phyloP scores from a whole-genome alignment of 2,329 filamentous ascomycete genomes.

The Cladosporium oxysporum region DNA sequence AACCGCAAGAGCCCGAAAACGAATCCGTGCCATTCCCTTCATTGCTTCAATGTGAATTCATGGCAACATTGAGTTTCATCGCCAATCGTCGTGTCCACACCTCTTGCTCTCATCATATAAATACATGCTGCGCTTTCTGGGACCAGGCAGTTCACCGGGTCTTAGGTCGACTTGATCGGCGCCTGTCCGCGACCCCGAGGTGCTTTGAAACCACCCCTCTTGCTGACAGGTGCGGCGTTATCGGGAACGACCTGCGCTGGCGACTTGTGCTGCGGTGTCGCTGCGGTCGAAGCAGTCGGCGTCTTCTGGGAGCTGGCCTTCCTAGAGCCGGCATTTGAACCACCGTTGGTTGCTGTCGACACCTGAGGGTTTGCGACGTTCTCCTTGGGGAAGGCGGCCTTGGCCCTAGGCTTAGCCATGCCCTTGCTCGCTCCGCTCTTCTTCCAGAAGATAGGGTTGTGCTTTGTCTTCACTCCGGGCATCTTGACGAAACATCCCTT shows the following conservation, averaged over 20 bases:
- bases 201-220: constrained; percentile 16
- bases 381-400: constrained; percentile 9
- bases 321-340: constrained; percentile 18
- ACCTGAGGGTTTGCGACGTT: constrained; percentile 9
- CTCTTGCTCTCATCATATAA: constrained; percentile 2
- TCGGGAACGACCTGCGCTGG: constrained; percentile 6
- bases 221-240: constrained; percentile 6
- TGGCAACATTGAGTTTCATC: neutral
- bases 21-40: neutral
- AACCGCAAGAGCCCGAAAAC: neutral
- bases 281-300: constrained; percentile 1
- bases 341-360: constrained; percentile 16
- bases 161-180: constrained; percentile 6
- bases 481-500: constrained; percentile 33
- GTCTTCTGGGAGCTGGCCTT: constrained; percentile 23
- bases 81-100: neutral
- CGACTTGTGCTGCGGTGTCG: constrained; percentile 11
- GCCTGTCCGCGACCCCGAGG: constrained; percentile 4
- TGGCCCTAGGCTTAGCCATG: constrained; percentile 4
- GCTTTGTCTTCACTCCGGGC: constrained; percentile 30
- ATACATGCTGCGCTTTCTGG: neutral
- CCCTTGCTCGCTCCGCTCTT: constrained; percentile 9
- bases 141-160: neutral
- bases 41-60: neutral
- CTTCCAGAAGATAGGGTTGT: constrained; percentile 26